Evolutionary conservation across 2,329 filamentous ascomycete species (phyloP).

Genomic region (Epichloe hybrida): DNA sequence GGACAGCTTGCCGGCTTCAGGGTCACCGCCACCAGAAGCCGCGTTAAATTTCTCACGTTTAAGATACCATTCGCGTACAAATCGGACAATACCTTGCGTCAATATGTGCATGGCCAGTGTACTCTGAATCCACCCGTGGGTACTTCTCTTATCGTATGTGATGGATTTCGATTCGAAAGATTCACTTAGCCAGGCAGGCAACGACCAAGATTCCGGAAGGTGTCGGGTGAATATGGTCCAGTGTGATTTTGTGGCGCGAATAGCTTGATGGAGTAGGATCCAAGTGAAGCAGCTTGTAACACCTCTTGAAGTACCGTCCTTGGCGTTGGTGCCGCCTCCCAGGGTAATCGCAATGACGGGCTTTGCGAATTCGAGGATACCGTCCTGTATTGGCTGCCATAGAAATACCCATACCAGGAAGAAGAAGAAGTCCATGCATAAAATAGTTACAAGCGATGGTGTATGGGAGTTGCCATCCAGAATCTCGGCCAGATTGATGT

Average conservation of each 20-base stretch:
- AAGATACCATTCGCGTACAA: conserved; percentile 56
- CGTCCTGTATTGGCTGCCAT: conserved; percentile 75
- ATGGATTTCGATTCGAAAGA: conserved; percentile 27
- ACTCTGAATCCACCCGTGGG: conserved; percentile 54
- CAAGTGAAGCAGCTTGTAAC: conserved; percentile 58
- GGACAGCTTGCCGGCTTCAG: conserved; percentile 45
- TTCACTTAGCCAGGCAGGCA: conserved; percentile 32
- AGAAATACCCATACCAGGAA: conserved; percentile 77
- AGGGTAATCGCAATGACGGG: conserved; percentile 86
- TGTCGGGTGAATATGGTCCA: conserved; percentile 33
- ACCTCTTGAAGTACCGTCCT: conserved; percentile 56
- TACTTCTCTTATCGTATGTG: conserved; percentile 42
- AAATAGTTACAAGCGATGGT: conserved; percentile 71
- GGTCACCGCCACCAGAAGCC: conserved; percentile 38
- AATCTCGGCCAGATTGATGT: conserved; percentile 76
- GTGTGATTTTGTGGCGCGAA: conserved; percentile 34
- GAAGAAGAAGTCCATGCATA: conserved; percentile 72
- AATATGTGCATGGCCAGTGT: conserved; percentile 62
- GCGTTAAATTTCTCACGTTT: conserved; percentile 43
- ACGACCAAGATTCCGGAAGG: conserved; percentile 32
- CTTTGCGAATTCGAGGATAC: conserved; percentile 81
- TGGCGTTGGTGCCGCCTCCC: conserved; percentile 63
- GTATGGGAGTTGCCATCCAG: conserved; percentile 79
- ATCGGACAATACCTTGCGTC: conserved; percentile 58
- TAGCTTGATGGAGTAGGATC: conserved; percentile 42